Conservation (phyloP, 1,284 basidiomycete genomes). For the Pascua guehoae region DNA sequence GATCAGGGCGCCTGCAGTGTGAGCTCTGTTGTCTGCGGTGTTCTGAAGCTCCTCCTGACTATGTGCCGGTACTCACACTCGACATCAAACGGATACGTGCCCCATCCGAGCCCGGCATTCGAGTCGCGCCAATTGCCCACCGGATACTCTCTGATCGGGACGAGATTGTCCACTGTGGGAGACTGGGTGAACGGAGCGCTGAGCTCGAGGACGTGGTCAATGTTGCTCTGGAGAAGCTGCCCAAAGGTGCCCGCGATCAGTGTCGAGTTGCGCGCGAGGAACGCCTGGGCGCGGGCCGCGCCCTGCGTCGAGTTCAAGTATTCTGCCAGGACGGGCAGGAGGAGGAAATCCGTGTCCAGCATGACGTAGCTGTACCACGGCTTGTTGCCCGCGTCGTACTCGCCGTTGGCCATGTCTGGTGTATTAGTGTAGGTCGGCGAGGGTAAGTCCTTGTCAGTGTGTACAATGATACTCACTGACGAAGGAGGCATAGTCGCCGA, state of each 20-base stretch:
- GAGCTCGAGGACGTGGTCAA: conserved; percentile 32
- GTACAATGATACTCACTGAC: conserved; percentile 9
- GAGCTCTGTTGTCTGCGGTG: background rate
- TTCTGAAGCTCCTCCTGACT: background rate
- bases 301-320: conserved; percentile 47
- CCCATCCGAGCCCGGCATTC: conserved; percentile 54
- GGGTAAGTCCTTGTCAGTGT: conserved; percentile 22
- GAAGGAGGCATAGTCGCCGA: conserved; percentile 35
- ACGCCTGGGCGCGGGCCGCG: conserved; percentile 28
- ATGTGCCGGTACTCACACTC: conserved; percentile 35
- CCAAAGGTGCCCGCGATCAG: conserved; percentile 50
- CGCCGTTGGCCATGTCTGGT: conserved; percentile 45
- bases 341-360: conserved; percentile 52
- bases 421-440: conserved; percentile 9
- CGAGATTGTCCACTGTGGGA: conserved; percentile 42
- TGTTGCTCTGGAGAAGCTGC: conserved; percentile 36
- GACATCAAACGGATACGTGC: conserved; percentile 55
- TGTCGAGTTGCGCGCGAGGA: conserved; percentile 40
- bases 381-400: conserved; percentile 48
- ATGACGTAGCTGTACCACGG: conserved; percentile 52
- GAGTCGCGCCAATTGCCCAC: conserved; percentile 58
- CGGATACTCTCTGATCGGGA: conserved; percentile 40
- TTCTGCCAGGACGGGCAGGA: conserved; percentile 51
- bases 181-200: conserved; percentile 46
- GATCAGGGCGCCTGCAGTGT: conserved; percentile 49